Base-by-base conservation (phyloP, 1,284 basidiomycete genomes). In the Lignosus rhinocerotis region DNA sequence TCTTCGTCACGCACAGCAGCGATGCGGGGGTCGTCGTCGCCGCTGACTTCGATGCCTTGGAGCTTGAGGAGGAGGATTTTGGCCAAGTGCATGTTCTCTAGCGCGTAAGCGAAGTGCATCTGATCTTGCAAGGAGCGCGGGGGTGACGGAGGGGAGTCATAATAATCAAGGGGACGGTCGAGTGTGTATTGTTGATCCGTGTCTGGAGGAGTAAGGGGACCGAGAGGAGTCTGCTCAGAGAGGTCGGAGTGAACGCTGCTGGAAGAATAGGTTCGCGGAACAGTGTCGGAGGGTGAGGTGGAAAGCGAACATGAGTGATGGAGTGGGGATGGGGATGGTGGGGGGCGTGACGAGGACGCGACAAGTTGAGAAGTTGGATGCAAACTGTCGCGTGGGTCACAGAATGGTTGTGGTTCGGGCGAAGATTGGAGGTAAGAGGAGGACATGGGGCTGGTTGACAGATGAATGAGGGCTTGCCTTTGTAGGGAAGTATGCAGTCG, bases 1-100 rank as follows among this genome's bases (percentile, higher is more conserved):
- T 87, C 87, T 65, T 85, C 85, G 72, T 88, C 85, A 60, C 76
- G 77, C 45, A 87, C 84, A 21, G 78, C 75, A 34, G 78, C 83
- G 53, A 87, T 86, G 51, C 84, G 80, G 1, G 86, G 84, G 70
- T 87, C 86, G 58, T 80, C 71, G 67, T 84, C 81, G 17, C 77
- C 77, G 12, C 78, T 76, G 65, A 86, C 80, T 55, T 85, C 79
- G 53, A 86, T 79, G 60, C 85, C 85, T 58, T 82, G 80, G 62
- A 87, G 80, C 38, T 80, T 78, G 54, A 88, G 73, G 14, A 85
- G 76, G 21, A 88, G 77, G 32, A 84, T 76, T 73, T 85, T 86
- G 42, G 86, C 85, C 57, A 82, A 78, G 58, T 82, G 84, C 59
- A 88, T 80, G 73, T 88, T 76, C 68, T 87, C 86, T 56, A 78